These are phyloP conservation scores for Starmerella riodocensis DNA, from an alignment of 805 yeast genomes.

Conservation along the genomic window DNA sequence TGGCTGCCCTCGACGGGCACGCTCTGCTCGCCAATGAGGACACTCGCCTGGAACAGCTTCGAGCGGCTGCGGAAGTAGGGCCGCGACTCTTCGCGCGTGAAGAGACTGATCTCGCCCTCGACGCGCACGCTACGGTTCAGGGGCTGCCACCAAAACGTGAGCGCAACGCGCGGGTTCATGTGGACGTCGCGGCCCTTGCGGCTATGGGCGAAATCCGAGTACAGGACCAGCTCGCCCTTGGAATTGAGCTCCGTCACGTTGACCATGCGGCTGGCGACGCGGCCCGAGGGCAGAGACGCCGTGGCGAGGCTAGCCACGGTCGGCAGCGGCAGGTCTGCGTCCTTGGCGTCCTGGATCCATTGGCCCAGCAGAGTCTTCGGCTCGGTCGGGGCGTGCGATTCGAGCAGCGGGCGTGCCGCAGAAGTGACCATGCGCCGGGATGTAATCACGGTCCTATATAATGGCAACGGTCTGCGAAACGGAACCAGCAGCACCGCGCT, in stretches of 20 bases:
- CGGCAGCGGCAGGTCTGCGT: conserved; percentile 47
- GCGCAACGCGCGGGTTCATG: conserved; percentile 63
- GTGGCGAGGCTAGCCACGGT: conserved; percentile 78
- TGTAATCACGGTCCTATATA: too few relatives aligned
- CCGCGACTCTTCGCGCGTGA: conserved; percentile 55
- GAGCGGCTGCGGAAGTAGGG: conserved; percentile 78
- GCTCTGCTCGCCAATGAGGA: conserved; percentile 90
- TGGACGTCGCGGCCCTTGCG: conserved; percentile 60
- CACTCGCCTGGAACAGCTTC: conserved; percentile 82
- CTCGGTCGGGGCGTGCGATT: not conserved
- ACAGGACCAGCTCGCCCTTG: conserved; percentile 60
- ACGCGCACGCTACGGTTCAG: conserved; percentile 85
- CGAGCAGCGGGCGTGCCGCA: not conserved
- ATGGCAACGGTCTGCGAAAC: too few relatives aligned
- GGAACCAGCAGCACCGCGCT: too few relatives aligned
- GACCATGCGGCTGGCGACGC: conserved; percentile 72
- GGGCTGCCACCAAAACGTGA: conserved; percentile 83
- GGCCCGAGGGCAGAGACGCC: conserved; percentile 71
- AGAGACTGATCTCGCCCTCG: conserved; percentile 68
- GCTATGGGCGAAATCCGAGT: conserved; percentile 79
- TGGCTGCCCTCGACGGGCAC: conserved; percentile 40
- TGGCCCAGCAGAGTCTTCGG: conserved; percentile 46
- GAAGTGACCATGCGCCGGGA: too few relatives aligned
- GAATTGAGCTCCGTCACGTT: conserved; percentile 77
- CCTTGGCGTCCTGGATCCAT: conserved; percentile 73